Base-by-base conservation (phyloP, 2,329 filamentous ascomycete genomes). In the Fulvia fulva region DNA sequence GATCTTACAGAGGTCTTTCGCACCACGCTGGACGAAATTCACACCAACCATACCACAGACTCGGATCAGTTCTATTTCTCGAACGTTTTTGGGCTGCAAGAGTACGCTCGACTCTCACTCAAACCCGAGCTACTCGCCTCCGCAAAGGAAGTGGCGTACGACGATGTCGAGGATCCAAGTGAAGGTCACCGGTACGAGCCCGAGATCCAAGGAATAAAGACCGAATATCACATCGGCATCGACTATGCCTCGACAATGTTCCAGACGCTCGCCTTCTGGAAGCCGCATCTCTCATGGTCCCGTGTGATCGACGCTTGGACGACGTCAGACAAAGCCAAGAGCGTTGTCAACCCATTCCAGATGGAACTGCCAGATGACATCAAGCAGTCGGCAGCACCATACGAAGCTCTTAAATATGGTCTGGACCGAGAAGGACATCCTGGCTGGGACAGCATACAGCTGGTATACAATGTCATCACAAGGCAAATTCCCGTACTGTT, bases 51-150 rank as follows among this genome's bases (percentile, higher is more conserved):
- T 37, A 51, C 45, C 2, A 57, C 54, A 19, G 56, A 59, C 43
- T 59, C 56, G 23, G 78, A 81, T 62, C 75, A 80, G 62, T 71
- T 75, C 59, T 76, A 77, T n/a, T 75, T 83, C 54, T 74, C 79
- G 3, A 75, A 79, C 54, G 76, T 84, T 46, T 83, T 78, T 53
- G 80, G 78, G n/a, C 74, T 78, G 32, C 81, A 83, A 64, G 81
- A 83, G 65, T 78, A 76, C 53, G 55, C 56, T 12, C 60, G 57
- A 9, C 23, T 60, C 16, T 44, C 43, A 12, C 44, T 56, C 34
- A 54, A 53, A 21, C 59, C 62, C 4, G 56, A 60, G 8, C 32
- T 75, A 58, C 61, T 64, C 61, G 16, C 67, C 47, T 49, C 54
- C 23, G 49, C 64, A 37, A 61, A 70, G 73, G 66, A 71, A 50